Evolutionary conservation across 345 rosid species (phyloP).

Genomic region (Eucalyptus pauciflora): DNA sequence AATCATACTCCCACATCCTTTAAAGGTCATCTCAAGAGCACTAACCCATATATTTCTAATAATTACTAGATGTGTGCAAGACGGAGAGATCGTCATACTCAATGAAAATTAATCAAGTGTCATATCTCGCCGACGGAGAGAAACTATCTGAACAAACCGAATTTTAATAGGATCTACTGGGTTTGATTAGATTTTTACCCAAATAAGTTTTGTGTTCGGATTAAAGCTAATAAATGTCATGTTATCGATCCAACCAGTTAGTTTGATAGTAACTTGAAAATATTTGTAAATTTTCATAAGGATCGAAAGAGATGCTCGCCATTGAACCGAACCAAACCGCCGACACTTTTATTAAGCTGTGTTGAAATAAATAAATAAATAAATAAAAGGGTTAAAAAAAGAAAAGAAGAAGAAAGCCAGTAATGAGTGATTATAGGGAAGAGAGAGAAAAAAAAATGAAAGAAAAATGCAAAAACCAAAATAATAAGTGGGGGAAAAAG

Average conservation of each 20-base stretch:
- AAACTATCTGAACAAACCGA: fast-evolving
- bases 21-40: background rate
- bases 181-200: background rate
- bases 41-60: background rate
- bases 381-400: background rate
- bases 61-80: fast-evolving
- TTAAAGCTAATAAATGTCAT: fast-evolving
- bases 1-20: background rate
- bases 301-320: fast-evolving
- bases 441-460: background rate
- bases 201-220: background rate
- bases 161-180: background rate
- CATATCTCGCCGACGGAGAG: background rate
- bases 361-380: background rate
- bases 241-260: fast-evolving
- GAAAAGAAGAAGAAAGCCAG: background rate
- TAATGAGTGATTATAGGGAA: background rate
- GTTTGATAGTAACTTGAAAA: background rate
- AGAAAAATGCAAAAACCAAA: background rate
- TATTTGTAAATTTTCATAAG: background rate
- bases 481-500: background rate
- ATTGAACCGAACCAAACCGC: fast-evolving
- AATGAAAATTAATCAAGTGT: background rate
- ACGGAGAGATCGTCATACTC: fast-evolving
- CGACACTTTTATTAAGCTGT: fast-evolving